Evolutionary conservation across 1,284 basidiomycete species (phyloP), one percentile per base, ranked within the genome.

Genomic region (Limonomyces culmigenus): DNA sequence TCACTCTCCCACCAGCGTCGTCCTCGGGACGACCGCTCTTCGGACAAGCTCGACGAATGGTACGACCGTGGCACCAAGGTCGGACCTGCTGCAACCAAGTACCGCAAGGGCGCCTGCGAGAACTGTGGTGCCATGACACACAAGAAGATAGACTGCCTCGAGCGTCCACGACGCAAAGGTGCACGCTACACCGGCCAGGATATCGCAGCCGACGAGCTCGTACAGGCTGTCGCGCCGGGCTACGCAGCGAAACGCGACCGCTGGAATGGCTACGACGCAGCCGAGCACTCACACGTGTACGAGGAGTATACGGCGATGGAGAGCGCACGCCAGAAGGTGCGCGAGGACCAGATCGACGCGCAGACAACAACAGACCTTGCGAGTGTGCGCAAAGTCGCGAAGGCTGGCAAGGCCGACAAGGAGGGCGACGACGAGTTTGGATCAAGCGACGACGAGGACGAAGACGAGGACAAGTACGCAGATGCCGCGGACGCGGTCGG

Each of bases 101-200:
- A 84, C 54, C 74, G 95, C 45, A 93, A 95, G 54, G 93, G 93
- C 21, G 95, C 93, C 20, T 99, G 93, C 63, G 91, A 95, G 62
- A 99, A 99, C 54, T 99, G 93, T 49, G 93, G 93, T 40, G 85
- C 93, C 13, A 81, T 96, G 69, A 86, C 88, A 2, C 95, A 99
- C 65, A 83, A 85, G 58, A 73, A 68, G 41, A 62, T 71, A 47
- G 95, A 98, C 54, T 99, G 95, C 55, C 67, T 98, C 34, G 95
- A 99, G 58, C 74, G 95, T 38, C 95, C 95, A 17, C 73, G 95
- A 39, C 91, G 87, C 65, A 87, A 88, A 51, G 95, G 95, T 21
- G 95, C 95, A 31, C 95, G 83, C 59, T 97, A 70, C 57, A 88
- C 91, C 16, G 83, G 81, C 58, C 81, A 76, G 55, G 67, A 93